Evolutionary conservation across 495 filamentous ascomycete species (phyloP).

Genomic region (Lasiosphaeria hispida): DNA sequence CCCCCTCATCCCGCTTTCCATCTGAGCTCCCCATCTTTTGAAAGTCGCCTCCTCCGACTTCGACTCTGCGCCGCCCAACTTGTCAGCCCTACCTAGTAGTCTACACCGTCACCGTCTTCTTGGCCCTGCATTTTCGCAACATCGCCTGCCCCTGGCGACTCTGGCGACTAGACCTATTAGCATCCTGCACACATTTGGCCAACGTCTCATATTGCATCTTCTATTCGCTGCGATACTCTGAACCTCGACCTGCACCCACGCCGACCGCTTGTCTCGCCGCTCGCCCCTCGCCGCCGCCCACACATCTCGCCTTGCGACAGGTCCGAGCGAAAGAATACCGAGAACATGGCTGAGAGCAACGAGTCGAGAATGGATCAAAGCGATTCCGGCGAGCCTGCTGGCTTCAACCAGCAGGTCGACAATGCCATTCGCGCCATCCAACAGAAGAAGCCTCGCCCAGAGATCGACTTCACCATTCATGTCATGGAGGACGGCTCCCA

Average conservation of each 20-base stretch:
- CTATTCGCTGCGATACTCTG: too few relatives aligned
- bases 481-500: slow-evolving; percentile 95
- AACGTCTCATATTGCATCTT: too few relatives aligned
- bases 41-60: too few relatives aligned
- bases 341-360: slow-evolving; percentile 13
- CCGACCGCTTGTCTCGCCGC: background rate
- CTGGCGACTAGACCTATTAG: background rate
- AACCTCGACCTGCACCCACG: too few relatives aligned
- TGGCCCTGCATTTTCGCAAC: slow-evolving; percentile 15
- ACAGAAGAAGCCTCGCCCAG: slow-evolving; percentile 89
- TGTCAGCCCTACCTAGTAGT: too few relatives aligned
- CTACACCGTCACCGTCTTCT: too few relatives aligned
- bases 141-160: slow-evolving; percentile 6
- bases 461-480: slow-evolving; percentile 98
- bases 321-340: background rate
- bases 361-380: slow-evolving; percentile 36
- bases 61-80: too few relatives aligned
- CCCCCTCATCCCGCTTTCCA: slow-evolving; percentile 20
- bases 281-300: background rate
- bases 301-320: background rate
- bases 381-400: slow-evolving; percentile 31
- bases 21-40: slow-evolving; percentile 11
- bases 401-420: slow-evolving; percentile 53
- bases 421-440: slow-evolving; percentile 77
- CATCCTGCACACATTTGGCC: too few relatives aligned